Evolutionary conservation across 805 yeast genomes (phyloP).

Genomic region (Candida saitoana): DNA sequence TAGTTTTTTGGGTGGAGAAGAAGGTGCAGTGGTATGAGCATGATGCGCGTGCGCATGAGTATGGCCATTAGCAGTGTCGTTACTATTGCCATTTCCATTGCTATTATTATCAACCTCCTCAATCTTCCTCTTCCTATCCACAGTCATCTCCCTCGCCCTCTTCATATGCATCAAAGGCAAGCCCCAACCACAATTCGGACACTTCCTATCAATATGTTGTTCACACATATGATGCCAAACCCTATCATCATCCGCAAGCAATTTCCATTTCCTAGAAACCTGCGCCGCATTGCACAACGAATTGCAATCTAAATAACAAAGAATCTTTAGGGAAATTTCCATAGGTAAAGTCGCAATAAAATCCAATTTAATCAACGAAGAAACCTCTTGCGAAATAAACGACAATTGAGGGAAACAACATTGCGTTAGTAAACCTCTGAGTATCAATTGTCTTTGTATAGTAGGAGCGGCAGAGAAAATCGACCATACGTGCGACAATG

Average conservation of each 20-base stretch:
- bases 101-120: conserved; percentile 15
- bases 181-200: conserved; percentile 99
- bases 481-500: conserved; percentile 80
- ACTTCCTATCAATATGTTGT: conserved; percentile 95
- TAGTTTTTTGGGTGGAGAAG: conserved; percentile 9
- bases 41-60: neutral
- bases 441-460: conserved; percentile 65
- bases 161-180: conserved; percentile 90
- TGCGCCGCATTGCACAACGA: conserved; percentile 93
- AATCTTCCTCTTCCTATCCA: conserved; percentile 13
- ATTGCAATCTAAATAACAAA: conserved; percentile 87
- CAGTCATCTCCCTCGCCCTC: conserved; percentile 50
- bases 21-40: neutral
- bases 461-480: conserved; percentile 71
- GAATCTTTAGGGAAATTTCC: conserved; percentile 77
- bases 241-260: conserved; percentile 88
- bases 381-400: conserved; percentile 75
- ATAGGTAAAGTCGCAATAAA: conserved; percentile 80
- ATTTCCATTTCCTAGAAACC: conserved; percentile 84
- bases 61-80: neutral
- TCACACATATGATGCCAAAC: conserved; percentile 99
- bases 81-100: neutral
- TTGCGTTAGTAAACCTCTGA: conserved; percentile 80
- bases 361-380: conserved; percentile 78
- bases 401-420: conserved; percentile 95